A percentile compares a stretch with the other conserved stretches of the same genome.
Conservation (phyloP, 768 basidiomycete species). For the Leucosporidium scottii region DNA sequence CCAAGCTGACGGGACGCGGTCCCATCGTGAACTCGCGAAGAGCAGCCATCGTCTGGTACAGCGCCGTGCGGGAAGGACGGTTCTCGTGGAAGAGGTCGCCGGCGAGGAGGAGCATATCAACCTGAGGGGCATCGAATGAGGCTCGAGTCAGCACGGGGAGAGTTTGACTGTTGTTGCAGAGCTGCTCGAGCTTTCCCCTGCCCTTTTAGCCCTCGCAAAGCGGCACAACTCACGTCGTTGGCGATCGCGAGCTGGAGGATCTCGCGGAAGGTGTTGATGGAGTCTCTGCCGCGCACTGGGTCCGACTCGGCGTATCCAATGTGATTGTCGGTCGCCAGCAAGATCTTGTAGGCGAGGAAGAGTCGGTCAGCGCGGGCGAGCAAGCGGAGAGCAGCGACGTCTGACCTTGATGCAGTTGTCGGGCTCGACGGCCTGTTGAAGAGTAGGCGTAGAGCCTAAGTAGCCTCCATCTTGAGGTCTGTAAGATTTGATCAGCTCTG, state of each 20-base stretch:
- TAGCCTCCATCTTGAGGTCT: too few species aligned
- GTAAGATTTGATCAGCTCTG: too few species aligned
- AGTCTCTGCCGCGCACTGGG: slow-evolving; percentile 87
- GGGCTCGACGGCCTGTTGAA: background rate
- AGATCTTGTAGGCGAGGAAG: slow-evolving; percentile 5
- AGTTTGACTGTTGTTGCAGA: background rate
- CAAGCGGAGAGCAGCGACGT: background rate
- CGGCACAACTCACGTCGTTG: slow-evolving; percentile 57
- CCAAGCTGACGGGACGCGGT: slow-evolving; percentile 79
- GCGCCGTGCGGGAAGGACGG: slow-evolving; percentile 77
- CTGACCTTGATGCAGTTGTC: slow-evolving; percentile 26
- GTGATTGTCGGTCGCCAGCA: slow-evolving; percentile 39
- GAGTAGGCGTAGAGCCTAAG: background rate
- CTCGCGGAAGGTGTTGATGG: slow-evolving; percentile 90
- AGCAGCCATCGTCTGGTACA: slow-evolving; percentile 82
- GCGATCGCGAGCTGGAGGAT: slow-evolving; percentile 86
- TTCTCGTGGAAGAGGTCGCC: slow-evolving; percentile 99
- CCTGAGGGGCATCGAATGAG: slow-evolving; percentile 47
- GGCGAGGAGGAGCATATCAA: slow-evolving; percentile 89
- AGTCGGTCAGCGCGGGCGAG: background rate
- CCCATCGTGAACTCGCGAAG: slow-evolving; percentile 84
- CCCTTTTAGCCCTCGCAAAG: background rate
- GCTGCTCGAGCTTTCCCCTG: background rate
- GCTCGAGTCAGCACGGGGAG: background rate
- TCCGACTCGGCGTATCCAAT: slow-evolving; percentile 90